These are phyloP conservation scores for Besnoitia besnoiti DNA, from an alignment of 169 alveolate species.

Conservation along the genomic window DNA sequence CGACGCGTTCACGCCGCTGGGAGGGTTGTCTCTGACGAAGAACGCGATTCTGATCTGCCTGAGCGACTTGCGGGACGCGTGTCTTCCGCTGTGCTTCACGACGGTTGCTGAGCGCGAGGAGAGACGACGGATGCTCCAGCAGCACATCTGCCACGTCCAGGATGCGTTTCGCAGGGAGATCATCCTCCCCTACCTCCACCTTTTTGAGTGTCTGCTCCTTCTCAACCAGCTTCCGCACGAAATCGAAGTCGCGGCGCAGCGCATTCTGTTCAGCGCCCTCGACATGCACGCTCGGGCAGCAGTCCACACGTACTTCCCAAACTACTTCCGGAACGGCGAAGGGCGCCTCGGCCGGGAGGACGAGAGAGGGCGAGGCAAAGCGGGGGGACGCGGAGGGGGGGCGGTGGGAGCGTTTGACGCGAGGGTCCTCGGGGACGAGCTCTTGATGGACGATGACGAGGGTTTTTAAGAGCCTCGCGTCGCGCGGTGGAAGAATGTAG, in stretches of 20 bases:
- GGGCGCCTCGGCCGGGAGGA: background rate
- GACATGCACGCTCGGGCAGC: constrained; percentile 63
- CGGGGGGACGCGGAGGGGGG: background rate
- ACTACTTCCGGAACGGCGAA: background rate
- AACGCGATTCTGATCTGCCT: constrained; percentile 45
- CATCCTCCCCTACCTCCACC: constrained; percentile 45
- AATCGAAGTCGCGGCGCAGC: constrained; percentile 17
- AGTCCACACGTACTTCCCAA: constrained; percentile 50
- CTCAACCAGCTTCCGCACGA: constrained; percentile 53
- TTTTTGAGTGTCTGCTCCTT: constrained; percentile 45
- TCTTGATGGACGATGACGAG: background rate
- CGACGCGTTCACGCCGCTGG: constrained; percentile 20
- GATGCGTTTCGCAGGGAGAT: constrained; percentile 11
- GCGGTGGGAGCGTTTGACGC: background rate
- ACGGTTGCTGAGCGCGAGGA: background rate
- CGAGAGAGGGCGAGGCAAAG: background rate
- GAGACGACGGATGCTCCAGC: constrained; percentile 36
- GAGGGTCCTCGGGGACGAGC: background rate
- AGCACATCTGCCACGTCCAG: constrained; percentile 42
- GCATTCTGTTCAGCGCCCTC: constrained; percentile 58
- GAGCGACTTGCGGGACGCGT: constrained; percentile 53
- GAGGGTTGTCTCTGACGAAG: constrained; percentile 35
- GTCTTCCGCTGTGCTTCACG: constrained; percentile 44
- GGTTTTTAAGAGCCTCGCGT: too few species aligned
- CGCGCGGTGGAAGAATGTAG: too few species aligned